Evolutionary conservation across 2,329 filamentous ascomycete genomes (phyloP).

Genomic region (Arthrocladium fulminans): DNA sequence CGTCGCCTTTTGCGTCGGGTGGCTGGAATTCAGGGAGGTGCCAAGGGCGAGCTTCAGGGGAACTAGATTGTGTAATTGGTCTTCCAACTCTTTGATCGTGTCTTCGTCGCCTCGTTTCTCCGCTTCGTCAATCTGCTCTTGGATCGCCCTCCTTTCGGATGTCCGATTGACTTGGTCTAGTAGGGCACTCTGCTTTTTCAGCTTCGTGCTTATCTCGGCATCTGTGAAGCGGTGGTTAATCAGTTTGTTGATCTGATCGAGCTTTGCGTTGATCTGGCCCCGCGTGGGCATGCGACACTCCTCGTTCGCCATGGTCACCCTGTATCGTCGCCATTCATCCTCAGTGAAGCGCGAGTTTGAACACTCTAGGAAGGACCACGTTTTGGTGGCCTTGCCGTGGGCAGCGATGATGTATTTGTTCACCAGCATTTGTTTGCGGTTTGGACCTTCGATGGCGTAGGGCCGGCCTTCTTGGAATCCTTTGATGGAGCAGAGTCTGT

Average conservation of each 20-base stretch:
- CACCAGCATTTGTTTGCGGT: constrained; percentile 69
- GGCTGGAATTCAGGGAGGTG: constrained; percentile 54
- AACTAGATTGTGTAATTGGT: constrained; percentile 38
- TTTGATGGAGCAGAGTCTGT: constrained; percentile 83
- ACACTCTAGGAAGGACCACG: constrained; percentile 84
- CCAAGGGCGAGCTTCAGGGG: constrained; percentile 63
- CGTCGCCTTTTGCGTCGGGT: constrained; percentile 35
- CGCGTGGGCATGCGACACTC: constrained; percentile 66
- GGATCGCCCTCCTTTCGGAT: constrained; percentile 58
- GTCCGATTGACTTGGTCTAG: constrained; percentile 55
- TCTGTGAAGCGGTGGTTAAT: constrained; percentile 76
- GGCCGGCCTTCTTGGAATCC: constrained; percentile 74
- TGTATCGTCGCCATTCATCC: constrained; percentile 73
- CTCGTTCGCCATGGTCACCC: constrained; percentile 63
- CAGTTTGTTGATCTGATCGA: constrained; percentile 69
- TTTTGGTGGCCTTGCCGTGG: constrained; percentile 72
- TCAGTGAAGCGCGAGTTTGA: constrained; percentile 82
- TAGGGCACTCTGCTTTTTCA: constrained; percentile 61
- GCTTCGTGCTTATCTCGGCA: constrained; percentile 68
- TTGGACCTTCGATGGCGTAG: constrained; percentile 68
- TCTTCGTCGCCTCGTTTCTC: constrained; percentile 55
- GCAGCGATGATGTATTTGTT: constrained; percentile 76
- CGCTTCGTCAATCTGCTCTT: constrained; percentile 58
- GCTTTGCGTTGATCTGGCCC: constrained; percentile 59
- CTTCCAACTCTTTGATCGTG: constrained; percentile 40